Percentiles rank a stretch among this genome's conserved stretches.
These are phyloP conservation scores for Trichosanthes truncata DNA, from an alignment of 306 rosid species.

Conservation along the genomic window DNA sequence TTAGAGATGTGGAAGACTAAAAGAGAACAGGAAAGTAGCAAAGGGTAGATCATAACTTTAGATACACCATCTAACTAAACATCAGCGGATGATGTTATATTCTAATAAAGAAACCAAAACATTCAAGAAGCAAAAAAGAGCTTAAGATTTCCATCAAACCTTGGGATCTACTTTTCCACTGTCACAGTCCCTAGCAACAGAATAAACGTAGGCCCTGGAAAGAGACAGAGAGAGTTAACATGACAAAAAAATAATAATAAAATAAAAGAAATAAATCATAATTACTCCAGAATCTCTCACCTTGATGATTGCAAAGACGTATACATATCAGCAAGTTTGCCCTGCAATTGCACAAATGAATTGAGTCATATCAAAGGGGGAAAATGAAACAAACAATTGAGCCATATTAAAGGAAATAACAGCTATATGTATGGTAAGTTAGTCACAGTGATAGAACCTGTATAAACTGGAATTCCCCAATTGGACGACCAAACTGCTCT, in stretches of 20 bases:
- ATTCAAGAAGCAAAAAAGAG: not conserved
- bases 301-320: slow-evolving; percentile 90
- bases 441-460: slow-evolving; percentile 45
- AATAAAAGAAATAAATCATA: slow-evolving; percentile 3
- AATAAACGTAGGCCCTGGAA: slow-evolving; percentile 82
- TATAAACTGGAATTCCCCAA: slow-evolving; percentile 93
- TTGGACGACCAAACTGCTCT: slow-evolving; percentile 94
- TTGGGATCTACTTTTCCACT: slow-evolving; percentile 67
- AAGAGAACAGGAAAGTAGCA: not conserved
- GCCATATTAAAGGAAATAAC: not conserved
- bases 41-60: not conserved
- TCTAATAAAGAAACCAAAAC: not conserved
- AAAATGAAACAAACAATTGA: not conserved
- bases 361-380: not conserved
- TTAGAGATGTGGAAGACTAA: not conserved
- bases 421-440: not conserved
- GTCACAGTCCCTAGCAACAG: slow-evolving; percentile 96
- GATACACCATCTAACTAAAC: not conserved
- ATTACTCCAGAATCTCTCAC: slow-evolving; percentile 26
- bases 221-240: slow-evolving; percentile 12
- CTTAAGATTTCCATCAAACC: slow-evolving; percentile 26
- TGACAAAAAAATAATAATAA: not conserved
- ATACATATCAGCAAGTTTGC: slow-evolving; percentile 88
- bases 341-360: slow-evolving; percentile 39
- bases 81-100: not conserved